Conservation (phyloP, 768 basidiomycete species). For the Exsudoporus frostii region DNA sequence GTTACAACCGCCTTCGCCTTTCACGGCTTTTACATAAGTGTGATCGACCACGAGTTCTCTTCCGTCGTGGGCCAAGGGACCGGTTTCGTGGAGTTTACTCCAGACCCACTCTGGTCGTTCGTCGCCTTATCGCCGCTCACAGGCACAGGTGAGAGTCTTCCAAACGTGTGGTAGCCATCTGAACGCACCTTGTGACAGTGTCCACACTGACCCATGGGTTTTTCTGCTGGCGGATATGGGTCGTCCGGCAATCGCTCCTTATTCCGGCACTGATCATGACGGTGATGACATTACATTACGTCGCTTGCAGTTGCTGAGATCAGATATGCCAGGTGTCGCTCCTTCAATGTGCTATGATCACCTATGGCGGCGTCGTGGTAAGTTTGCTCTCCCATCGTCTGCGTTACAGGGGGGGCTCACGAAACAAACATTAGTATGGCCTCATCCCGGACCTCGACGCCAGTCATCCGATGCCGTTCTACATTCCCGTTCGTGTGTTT, state of each 20-base stretch:
- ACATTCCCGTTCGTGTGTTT: constrained; percentile 3
- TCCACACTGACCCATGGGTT: constrained; percentile 6
- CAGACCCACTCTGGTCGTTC: constrained; percentile 11
- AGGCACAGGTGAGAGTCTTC: not conserved
- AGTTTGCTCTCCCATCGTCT: not conserved
- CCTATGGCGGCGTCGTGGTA: constrained; percentile 7
- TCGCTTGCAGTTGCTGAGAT: not conserved
- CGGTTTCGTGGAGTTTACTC: not conserved
- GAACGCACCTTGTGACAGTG: not conserved
- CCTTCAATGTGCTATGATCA: constrained; percentile 10
- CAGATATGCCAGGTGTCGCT: constrained; percentile 3
- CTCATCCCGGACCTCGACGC: constrained; percentile 5
- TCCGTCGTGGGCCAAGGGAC: not conserved
- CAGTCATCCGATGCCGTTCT: constrained; percentile 2
- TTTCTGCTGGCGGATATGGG: constrained; percentile 11
- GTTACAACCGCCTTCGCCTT: constrained; percentile 10
- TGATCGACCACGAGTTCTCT: constrained; percentile 1
- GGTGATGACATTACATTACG: not conserved
- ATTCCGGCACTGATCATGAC: constrained; percentile 2
- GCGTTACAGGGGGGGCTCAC: not conserved
- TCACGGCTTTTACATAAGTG: constrained; percentile 8
- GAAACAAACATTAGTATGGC: not conserved
- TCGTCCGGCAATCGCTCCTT: not conserved
- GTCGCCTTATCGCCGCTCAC: not conserved
- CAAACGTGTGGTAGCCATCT: not conserved